Percentiles rank a stretch among this genome's conserved stretches.
These are phyloP conservation scores for Tylopilus sp. DNA, from an alignment of 768 basidiomycete species.

Conservation along the genomic window DNA sequence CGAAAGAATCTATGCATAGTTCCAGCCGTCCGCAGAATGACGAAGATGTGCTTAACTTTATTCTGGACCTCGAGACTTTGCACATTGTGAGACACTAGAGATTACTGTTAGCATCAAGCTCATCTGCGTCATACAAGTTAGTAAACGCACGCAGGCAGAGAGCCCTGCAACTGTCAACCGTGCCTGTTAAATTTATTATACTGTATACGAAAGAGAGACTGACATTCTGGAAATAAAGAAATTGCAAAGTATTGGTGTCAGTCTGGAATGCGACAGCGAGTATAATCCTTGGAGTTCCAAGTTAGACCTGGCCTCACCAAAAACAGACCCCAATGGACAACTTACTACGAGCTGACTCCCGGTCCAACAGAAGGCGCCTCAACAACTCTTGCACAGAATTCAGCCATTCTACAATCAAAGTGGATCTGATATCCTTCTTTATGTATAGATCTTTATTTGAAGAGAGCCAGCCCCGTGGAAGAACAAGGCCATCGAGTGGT, in stretches of 20 bases:
- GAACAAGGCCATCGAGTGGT: conserved; percentile 42
- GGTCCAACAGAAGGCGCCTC: conserved; percentile 25
- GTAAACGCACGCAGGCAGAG: conserved; percentile 44
- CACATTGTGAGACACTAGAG: conserved; percentile 30
- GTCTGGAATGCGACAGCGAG: conserved; percentile 3
- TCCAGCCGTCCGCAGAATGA: conserved; percentile 2
- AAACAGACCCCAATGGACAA: background rate
- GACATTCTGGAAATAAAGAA: conserved; percentile 50
- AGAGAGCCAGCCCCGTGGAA: conserved; percentile 54
- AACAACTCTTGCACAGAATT: conserved; percentile 23
- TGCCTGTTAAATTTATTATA: background rate
- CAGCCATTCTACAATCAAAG: conserved; percentile 35
- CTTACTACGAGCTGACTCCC: conserved; percentile 28
- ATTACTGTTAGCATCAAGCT: background rate
- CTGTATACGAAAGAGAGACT: conserved; percentile 16
- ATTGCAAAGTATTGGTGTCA: conserved; percentile 25
- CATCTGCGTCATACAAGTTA: background rate
- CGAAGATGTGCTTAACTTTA: conserved; percentile 10
- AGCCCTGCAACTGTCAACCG: conserved; percentile 39
- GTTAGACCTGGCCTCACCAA: background rate
- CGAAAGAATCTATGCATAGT: conserved; percentile 8
- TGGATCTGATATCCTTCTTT: conserved; percentile 28
- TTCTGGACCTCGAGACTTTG: background rate
- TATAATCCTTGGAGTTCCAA: background rate
- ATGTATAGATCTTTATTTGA: conserved; percentile 11